A percentile compares a stretch with the other conserved stretches of the same genome.
Conservation (phyloP, 805 yeast species). For the Torulaspora indica region DNA sequence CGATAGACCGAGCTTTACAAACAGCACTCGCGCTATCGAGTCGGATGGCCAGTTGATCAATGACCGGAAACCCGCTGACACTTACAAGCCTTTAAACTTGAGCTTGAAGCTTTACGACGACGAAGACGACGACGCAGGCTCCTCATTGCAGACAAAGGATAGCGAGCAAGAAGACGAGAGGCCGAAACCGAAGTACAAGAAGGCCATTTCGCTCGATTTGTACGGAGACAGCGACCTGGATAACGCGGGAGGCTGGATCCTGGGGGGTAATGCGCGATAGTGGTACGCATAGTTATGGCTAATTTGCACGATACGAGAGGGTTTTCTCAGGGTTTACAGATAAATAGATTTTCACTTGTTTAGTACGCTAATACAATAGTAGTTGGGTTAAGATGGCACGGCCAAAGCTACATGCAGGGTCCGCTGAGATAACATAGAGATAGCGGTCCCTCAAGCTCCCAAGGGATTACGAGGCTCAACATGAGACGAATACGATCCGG, state of each 20-base stretch:
- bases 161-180: slow-evolving; percentile 1
- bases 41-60: background rate
- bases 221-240: slow-evolving; percentile 30
- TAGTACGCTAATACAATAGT: slow-evolving; percentile 4
- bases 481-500: background rate
- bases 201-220: slow-evolving; percentile 30
- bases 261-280: slow-evolving; percentile 30
- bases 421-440: background rate
- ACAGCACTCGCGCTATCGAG: slow-evolving; percentile 1
- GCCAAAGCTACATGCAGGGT: background rate
- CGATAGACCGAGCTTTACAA: background rate
- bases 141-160: background rate
- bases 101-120: slow-evolving; percentile 11
- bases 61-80: background rate
- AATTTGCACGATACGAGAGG: background rate
- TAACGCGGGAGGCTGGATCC: slow-evolving; percentile 29
- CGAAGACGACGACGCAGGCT: slow-evolving; percentile 9
- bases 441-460: background rate
- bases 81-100: background rate
- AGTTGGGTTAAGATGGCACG: background rate
- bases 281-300: background rate
- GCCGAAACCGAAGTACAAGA: slow-evolving; percentile 23
- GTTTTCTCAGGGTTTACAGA: slow-evolving; percentile 4
- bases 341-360: background rate
- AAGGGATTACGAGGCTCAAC: background rate